Evolutionary conservation across 257 asterid genomes (phyloP).

Genomic region (Scutellaria baicalensis): DNA sequence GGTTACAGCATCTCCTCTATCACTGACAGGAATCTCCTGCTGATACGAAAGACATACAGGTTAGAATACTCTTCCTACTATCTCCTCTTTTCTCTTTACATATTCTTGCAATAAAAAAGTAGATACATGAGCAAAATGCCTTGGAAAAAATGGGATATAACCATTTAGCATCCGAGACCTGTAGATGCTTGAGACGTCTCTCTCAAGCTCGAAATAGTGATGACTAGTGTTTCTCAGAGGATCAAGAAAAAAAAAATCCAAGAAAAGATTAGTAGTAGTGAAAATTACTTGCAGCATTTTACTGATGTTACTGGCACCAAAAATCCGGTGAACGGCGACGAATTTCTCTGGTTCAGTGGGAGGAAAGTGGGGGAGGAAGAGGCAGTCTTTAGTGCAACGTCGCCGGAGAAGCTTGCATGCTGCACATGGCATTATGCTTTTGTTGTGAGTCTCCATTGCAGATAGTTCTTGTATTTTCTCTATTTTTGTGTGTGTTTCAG

Average conservation of each 20-base stretch:
- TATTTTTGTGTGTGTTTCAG: neutral
- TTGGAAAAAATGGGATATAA: too few species aligned
- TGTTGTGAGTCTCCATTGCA: conserved; percentile 23
- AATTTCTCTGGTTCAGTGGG: conserved; percentile 30
- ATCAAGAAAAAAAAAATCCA: too few species aligned
- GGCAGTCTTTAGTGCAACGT: conserved; percentile 35
- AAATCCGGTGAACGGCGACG: conserved; percentile 34
- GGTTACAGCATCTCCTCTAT: conserved; percentile 35
- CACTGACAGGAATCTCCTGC: conserved; percentile 32
- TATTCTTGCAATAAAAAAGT: neutral
- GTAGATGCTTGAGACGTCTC: too few species aligned
- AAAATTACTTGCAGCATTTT: conserved; percentile 32
- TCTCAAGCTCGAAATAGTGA: too few species aligned
- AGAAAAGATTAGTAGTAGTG: neutral
- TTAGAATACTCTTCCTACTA: neutral
- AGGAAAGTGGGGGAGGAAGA: conserved; percentile 38
- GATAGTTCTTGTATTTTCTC: neutral
- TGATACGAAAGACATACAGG: neutral
- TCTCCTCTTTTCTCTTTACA: neutral
- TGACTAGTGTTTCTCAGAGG: too few species aligned
- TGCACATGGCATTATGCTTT: conserved; percentile 36
- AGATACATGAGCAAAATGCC: neutral
- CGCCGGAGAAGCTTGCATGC: conserved; percentile 44
- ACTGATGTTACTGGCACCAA: conserved; percentile 48
- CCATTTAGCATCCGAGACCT: too few species aligned